Evolutionary conservation across 257 asterid species (phyloP).

Genomic region (Handroanthus guayacan): DNA sequence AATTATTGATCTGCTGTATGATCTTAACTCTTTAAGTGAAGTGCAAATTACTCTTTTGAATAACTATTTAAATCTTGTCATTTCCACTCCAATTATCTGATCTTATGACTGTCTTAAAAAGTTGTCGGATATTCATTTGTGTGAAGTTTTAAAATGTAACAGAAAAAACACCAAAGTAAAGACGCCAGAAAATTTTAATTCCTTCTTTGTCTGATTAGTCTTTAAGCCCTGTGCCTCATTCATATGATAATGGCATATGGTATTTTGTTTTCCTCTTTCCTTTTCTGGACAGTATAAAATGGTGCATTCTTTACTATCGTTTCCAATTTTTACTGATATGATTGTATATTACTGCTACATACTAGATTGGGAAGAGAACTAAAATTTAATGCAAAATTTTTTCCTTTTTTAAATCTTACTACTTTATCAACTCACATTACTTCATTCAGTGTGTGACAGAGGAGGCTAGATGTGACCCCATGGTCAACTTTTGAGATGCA

Average conservation of each 20-base stretch:
- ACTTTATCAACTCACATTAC: not conserved
- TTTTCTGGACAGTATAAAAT: slow-evolving; percentile 3
- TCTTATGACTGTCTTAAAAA: not conserved
- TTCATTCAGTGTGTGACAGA: not conserved
- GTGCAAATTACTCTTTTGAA: not conserved
- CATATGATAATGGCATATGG: not conserved
- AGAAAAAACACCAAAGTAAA: not conserved
- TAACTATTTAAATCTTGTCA: not conserved
- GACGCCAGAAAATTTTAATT: not conserved
- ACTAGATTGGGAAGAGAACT: not conserved
- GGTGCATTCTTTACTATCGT: not conserved
- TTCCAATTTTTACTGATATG: not conserved
- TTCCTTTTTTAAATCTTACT: not conserved
- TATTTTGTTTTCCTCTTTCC: not conserved
- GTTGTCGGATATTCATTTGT: not conserved
- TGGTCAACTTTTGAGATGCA: slow-evolving; percentile 9
- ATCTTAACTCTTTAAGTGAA: not conserved
- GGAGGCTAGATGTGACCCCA: not conserved
- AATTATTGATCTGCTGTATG: too few relatives aligned
- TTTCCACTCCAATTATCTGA: not conserved
- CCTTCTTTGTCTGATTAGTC: not conserved
- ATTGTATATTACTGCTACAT: not conserved
- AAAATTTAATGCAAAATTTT: not conserved
- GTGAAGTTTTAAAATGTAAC: not conserved
- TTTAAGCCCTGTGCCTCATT: not conserved